These are phyloP conservation scores for Dactylonectria estremocensis DNA, from an alignment of 2,329 filamentous ascomycete species.

Conservation along the genomic window DNA sequence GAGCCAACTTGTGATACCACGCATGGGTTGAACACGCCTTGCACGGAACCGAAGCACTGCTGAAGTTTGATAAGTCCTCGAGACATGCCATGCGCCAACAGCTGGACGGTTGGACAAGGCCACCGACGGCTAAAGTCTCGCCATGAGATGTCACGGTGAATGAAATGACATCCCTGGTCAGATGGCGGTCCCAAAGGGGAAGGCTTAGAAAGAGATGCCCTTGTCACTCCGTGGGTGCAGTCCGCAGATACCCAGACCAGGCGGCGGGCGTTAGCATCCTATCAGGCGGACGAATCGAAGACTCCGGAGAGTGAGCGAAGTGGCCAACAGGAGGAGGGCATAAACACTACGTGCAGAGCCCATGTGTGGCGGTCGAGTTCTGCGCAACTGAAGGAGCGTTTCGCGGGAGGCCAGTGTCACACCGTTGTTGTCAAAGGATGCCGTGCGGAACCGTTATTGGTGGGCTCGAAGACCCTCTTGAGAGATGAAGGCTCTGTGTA, in stretches of 20 bases:
- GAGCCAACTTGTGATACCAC: not conserved
- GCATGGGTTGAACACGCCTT: slow-evolving; percentile 9
- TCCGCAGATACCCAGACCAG: slow-evolving; percentile 31
- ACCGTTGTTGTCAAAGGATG: slow-evolving; percentile 3
- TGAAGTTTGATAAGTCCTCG: slow-evolving; percentile 1
- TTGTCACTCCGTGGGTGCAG: slow-evolving; percentile 41
- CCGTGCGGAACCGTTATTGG: slow-evolving; percentile 6
- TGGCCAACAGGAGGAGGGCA: slow-evolving; percentile 25
- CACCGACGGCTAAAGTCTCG: slow-evolving; percentile 36
- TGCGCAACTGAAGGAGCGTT: slow-evolving; percentile 1
- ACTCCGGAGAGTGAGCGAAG: slow-evolving; percentile 27
- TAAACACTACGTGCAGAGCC: not conserved
- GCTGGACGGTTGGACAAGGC: not conserved
- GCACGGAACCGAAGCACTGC: not conserved
- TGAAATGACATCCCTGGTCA: slow-evolving; percentile 39
- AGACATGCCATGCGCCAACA: slow-evolving; percentile 8
- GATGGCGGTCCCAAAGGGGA: slow-evolving; percentile 45
- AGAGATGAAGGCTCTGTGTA: not conserved
- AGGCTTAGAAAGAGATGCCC: slow-evolving; percentile 40
- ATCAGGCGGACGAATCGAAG: slow-evolving; percentile 32
- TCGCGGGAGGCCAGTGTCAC: slow-evolving; percentile 9
- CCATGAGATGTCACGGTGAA: slow-evolving; percentile 38
- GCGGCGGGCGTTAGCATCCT: slow-evolving; percentile 41
- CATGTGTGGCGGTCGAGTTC: slow-evolving; percentile 8
- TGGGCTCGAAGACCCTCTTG: not conserved